Evolutionary conservation across 164 flowering plant species (phyloP).

Genomic region (Berberis vulgaris): DNA sequence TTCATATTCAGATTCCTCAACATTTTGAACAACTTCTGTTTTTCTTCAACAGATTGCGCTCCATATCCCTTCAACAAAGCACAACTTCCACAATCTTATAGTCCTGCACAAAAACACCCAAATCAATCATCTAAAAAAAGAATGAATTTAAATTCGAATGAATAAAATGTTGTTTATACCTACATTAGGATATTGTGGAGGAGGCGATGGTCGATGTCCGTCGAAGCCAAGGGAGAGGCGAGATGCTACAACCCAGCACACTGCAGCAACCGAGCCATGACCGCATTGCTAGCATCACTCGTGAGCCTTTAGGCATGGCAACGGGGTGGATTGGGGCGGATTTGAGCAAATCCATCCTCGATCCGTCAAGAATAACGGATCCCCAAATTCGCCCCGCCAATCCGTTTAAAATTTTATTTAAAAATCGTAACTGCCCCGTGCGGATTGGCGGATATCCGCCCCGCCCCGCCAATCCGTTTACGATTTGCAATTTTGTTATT

Average conservation of each 20-base stretch:
- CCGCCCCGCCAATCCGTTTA: no score
- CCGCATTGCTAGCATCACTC: constrained; percentile 81
- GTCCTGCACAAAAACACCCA: neutral
- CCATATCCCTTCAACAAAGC: constrained; percentile 68
- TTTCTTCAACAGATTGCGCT: constrained; percentile 94
- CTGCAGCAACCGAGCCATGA: constrained; percentile 97
- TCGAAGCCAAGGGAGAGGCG: constrained; percentile 41
- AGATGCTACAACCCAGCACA: constrained; percentile 98
- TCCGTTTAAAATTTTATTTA: no score
- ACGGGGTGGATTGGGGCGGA: no score
- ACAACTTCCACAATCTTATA: neutral
- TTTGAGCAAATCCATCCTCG: no score
- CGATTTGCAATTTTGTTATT: no score
- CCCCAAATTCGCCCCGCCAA: no score
- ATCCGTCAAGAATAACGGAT: no score
- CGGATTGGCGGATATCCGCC: no score
- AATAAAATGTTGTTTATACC: constrained; percentile 26
- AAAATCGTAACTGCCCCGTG: no score
- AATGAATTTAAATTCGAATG: neutral
- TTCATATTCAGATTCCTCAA: constrained; percentile 32
- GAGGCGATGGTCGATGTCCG: constrained; percentile 49
- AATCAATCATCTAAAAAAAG: neutral
- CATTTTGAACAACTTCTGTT: constrained; percentile 3
- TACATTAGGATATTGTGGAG: constrained; percentile 84
- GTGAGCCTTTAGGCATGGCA: constrained; percentile 20